Base-by-base conservation (phyloP, 192 early-diverging fungal species). In the Coemansia sp. region DNA sequence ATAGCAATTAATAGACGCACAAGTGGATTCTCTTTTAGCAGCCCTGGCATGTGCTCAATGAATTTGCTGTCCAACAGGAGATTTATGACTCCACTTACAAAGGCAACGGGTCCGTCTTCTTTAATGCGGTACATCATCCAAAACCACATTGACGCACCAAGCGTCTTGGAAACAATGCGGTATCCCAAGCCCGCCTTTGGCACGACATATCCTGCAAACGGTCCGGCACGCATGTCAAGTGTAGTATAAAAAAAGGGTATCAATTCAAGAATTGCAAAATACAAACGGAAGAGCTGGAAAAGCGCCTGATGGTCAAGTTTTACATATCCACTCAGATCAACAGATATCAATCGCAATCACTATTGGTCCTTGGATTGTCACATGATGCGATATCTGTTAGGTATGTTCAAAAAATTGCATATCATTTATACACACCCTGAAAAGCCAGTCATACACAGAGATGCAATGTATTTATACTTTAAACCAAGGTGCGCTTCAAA, bases 121-220 rank as follows among this genome's bases (percentile, higher is more conserved):
- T 92, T 92, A 31, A 89, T 86, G 64, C 90, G 87, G 82, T 93
- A 93, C 91, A 93, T 92, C 86, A 93, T 91, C 89, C 89, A 93
- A 74, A 93, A 92, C 90, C 90, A 93, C 90, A 92, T 90, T 75
- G 89, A 67, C 42, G 90, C 89, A 47, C 92, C 90, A 49, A 93
- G 78, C 29, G 76, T 66, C 76, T 92, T 93, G 38, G 89, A 88
- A 61, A 80, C 47, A 65, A 86, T 67, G 18, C 89, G 80, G 68
- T 93, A 88, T 18, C 51, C 66, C 42, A 79, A 34, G 12, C 68
- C 63, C 1, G 72, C 74, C 55, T 77, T 83, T 63, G 85, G 85
- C 59, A 70, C 74, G 18, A 83, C 57, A 44, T 70, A 86, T 64
- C 77, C 77, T 52, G 71, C 75, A 46, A 77, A 80, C 22, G 67